Evolutionary conservation across 345 rosid genomes (phyloP).

Genomic region (Eucalyptus sp.): DNA sequence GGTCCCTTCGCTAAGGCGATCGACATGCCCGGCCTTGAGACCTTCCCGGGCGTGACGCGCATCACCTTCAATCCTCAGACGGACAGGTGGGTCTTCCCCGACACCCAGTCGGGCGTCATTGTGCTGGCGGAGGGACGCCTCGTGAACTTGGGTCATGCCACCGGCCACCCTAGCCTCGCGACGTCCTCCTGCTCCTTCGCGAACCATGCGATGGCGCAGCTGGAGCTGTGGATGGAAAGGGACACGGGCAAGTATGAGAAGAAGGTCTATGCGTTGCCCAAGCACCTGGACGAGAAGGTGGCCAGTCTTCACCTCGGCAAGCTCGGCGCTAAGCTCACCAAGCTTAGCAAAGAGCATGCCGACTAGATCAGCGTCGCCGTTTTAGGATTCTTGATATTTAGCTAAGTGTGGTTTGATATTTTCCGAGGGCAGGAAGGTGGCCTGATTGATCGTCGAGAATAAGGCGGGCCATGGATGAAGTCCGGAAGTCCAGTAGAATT

Average conservation of each 20-base stretch:
- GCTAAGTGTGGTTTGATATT: accelerated
- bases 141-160: slow-evolving; percentile 83
- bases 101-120: slow-evolving; percentile 61
- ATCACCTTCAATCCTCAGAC: slow-evolving; percentile 89
- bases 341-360: slow-evolving; percentile 69
- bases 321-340: slow-evolving; percentile 87
- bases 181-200: slow-evolving; percentile 80
- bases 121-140: slow-evolving; percentile 84
- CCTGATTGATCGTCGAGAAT: too few species aligned
- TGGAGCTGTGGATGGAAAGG: slow-evolving; percentile 85
- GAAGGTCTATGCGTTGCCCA: slow-evolving; percentile 85
- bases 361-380: slow-evolving; percentile 63
- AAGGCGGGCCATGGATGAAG: slow-evolving; percentile 18
- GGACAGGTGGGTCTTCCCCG: slow-evolving; percentile 91
- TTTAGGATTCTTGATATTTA: neutral
- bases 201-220: slow-evolving; percentile 90
- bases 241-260: slow-evolving; percentile 67
- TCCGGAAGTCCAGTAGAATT: neutral
- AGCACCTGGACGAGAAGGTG: slow-evolving; percentile 94
- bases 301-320: slow-evolving; percentile 81
- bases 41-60: slow-evolving; percentile 62
- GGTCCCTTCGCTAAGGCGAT: slow-evolving; percentile 85
- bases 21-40: slow-evolving; percentile 69
- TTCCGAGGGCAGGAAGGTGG: accelerated
- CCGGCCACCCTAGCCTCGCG: slow-evolving; percentile 73